Conservation (phyloP, 2,329 filamentous ascomycete genomes). For the Fusarium domesticum region DNA sequence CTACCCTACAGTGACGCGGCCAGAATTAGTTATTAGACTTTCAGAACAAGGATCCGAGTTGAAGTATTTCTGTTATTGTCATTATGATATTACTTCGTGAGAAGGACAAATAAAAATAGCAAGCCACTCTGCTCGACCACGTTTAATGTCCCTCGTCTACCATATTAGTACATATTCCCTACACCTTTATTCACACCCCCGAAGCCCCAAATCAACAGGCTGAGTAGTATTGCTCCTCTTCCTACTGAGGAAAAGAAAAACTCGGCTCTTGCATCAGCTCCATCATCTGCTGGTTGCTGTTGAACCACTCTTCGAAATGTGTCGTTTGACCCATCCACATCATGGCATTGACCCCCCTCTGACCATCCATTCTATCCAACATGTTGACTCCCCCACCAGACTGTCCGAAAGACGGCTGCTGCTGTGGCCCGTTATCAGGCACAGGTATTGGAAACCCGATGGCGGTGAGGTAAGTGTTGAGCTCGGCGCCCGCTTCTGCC, state of each 20-base stretch:
- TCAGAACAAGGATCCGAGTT: too few relatives aligned
- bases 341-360: constrained; percentile 23
- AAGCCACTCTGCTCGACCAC: too few relatives aligned
- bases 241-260: constrained; percentile 23
- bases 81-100: too few relatives aligned
- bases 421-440: constrained; percentile 17
- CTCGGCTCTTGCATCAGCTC: constrained; percentile 33
- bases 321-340: constrained; percentile 39
- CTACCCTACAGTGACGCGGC: not conserved
- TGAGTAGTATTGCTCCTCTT: not conserved
- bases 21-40: too few relatives aligned
- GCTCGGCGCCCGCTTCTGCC: constrained; percentile 33
- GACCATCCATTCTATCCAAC: constrained; percentile 14
- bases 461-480: constrained; percentile 41
- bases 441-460: constrained; percentile 42
- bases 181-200: too few relatives aligned
- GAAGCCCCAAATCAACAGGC: too few relatives aligned
- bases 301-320: constrained; percentile 39
- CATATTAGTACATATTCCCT: too few relatives aligned
- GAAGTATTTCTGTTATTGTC: too few relatives aligned
- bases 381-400: constrained; percentile 8
- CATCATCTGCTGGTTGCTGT: constrained; percentile 39
- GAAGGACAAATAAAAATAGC: too few relatives aligned
- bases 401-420: constrained; percentile 11
- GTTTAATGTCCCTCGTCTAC: too few relatives aligned